Conservation (phyloP, 495 filamentous ascomycete genomes). For the Podospora bellae-mahoneyi region DNA sequence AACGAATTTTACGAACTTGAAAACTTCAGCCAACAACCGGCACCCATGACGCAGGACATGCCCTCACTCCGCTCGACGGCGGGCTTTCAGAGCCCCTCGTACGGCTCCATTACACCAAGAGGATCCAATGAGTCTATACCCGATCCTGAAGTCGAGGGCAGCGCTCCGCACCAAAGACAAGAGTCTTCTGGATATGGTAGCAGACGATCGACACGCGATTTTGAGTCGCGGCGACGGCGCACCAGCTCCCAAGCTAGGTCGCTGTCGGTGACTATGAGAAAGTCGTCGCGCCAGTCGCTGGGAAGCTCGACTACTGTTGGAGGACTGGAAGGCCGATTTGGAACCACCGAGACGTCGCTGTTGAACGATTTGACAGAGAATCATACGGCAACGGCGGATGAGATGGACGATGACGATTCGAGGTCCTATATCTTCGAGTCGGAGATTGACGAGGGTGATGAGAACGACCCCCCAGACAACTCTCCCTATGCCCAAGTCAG, state of each 20-base stretch:
- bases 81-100: conserved; percentile 54
- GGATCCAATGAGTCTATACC: conserved; percentile 10
- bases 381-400: conserved; percentile 16
- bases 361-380: conserved; percentile 35
- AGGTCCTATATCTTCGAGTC: conserved; percentile 28
- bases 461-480: conserved; percentile 57
- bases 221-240: conserved; percentile 16
- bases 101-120: conserved; percentile 51
- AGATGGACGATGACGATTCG: conserved; percentile 27
- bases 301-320: conserved; percentile 41
- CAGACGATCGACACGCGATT: conserved; percentile 1
- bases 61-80: conserved; percentile 58
- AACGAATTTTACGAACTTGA: conserved; percentile 2
- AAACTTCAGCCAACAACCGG: conserved; percentile 7
- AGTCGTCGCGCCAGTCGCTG: conserved; percentile 33
- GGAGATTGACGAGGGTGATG: conserved; percentile 38
- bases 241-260: conserved; percentile 20
- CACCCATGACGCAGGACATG: conserved; percentile 52
- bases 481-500: conserved; percentile 71
- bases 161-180: conserved; percentile 21
- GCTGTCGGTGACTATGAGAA: conserved; percentile 7
- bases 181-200: conserved; percentile 8
- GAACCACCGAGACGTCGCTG: conserved; percentile 41
- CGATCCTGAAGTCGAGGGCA: conserved; percentile 24
- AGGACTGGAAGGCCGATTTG: conserved; percentile 47